Evolutionary conservation across 108 stramenopile species (phyloP), one percentile per base, ranked within the genome.

Genomic region (Fragilaria crotonensis): DNA sequence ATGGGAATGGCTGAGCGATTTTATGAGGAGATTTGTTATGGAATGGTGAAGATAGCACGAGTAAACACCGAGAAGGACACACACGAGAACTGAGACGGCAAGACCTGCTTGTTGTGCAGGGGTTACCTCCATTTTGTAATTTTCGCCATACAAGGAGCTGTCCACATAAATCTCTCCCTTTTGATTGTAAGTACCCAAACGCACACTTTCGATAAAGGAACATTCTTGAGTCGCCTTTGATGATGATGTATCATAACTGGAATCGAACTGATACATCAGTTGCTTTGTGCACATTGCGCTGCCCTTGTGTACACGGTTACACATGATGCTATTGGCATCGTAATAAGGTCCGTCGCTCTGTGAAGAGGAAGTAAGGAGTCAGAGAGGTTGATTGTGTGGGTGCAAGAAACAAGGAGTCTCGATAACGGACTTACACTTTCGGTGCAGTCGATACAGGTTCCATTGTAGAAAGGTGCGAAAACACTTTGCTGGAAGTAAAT

Each of bases 1-100:
- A 32, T 78, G 75, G 20, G 67, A 62, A 58, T 82, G 77, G 36
- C 64, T 72, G 50, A 84, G 45, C 0, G 76, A 75, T 45, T 75
- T 70, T 60, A 84, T 68, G 26, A 79, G 53, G 5, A 84, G 44
- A 60, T 84, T 79, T 20, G 83, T 84, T 25, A 84, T 80, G 48
- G 73, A 48, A 58, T 77, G 76, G 44, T 84, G 83, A 66, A 84
- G 63, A 46, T 69, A 79, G 33, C 78, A 79, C 0, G 83, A 68
- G 41, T 75, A 79, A 1, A 79, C 22, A 7, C 61, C 77, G 30
- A 84, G 52, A 7, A 60, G 3, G n/a, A 59, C 58, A 30, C 59
- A 66, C 11, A 75, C 9, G 4, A 60, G 26, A 9, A 69, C 3
- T 0, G 69, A 59, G 0, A 66, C 23, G 3, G 36, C 63, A 46